A percentile compares a stretch with the other conserved stretches of the same genome.
phyloP scores from a whole-genome alignment of 371 early-diverging fungal species.

The Rhizopus microsporus region DNA sequence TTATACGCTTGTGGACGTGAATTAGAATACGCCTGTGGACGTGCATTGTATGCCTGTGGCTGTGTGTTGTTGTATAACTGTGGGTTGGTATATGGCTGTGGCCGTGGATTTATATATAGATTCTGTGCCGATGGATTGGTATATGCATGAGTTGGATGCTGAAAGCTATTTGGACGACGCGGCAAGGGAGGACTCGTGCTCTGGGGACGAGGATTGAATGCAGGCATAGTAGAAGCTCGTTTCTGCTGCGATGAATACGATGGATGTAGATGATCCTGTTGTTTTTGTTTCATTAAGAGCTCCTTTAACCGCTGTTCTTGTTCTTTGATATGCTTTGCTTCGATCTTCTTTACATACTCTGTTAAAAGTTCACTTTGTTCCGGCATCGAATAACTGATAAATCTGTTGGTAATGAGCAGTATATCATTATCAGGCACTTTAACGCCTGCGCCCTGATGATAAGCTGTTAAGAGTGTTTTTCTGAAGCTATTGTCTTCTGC shows the following conservation, averaged over 20 bases:
- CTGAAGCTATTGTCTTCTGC: neutral
- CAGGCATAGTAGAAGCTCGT: neutral
- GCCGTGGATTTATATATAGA: neutral
- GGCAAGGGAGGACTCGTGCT: neutral
- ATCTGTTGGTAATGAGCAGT: neutral
- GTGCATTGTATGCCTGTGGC: neutral
- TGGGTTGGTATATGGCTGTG: neutral
- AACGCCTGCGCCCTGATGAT: neutral
- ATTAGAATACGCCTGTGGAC: too few species aligned
- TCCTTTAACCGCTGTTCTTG: neutral
- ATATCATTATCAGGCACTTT: constrained; percentile 4
- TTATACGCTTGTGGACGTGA: neutral
- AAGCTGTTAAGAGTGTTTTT: neutral
- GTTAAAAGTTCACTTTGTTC: constrained; percentile 1
- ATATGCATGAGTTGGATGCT: too few species aligned
- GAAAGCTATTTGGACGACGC: neutral
- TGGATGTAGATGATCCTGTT: neutral
- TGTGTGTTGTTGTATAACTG: neutral
- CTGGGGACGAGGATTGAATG: neutral
- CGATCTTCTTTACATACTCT: constrained; percentile 3
- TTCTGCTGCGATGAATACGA: neutral
- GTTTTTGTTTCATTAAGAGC: neutral
- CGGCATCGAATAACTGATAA: neutral
- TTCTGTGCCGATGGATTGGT: too few species aligned
- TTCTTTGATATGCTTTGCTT: constrained; percentile 1